phyloP scores from a whole-genome alignment of 2,329 filamentous ascomycete genomes.

The Stachybotrys elegans region DNA sequence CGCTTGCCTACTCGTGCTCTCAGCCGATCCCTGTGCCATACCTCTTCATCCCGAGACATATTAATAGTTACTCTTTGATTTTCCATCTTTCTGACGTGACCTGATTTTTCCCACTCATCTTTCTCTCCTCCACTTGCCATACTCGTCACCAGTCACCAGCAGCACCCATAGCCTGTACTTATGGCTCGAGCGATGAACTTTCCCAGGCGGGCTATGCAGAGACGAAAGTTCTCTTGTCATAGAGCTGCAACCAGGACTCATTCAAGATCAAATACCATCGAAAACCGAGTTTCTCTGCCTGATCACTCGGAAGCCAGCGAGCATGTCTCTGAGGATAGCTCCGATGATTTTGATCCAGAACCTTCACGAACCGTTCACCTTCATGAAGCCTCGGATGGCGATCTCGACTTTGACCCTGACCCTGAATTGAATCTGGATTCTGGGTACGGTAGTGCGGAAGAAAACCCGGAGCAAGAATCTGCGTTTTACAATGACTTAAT shows the following conservation, averaged over 20 bases:
- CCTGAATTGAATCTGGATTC: background rate
- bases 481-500: slow-evolving; percentile 1
- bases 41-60: background rate
- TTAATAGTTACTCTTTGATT: background rate
- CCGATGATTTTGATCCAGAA: background rate
- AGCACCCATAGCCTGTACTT: background rate
- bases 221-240: background rate
- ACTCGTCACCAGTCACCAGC: background rate
- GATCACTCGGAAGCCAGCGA: background rate
- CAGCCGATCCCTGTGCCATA: background rate
- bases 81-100: background rate
- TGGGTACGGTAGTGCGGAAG: background rate
- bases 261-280: background rate
- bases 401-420: background rate
- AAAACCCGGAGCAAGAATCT: background rate
- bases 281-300: background rate
- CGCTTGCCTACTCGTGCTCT: background rate
- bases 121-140: background rate
- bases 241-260: background rate
- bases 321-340: background rate
- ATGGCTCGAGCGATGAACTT: background rate
- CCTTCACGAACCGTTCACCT: background rate
- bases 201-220: background rate
- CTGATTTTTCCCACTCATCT: background rate
- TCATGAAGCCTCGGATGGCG: background rate